These are phyloP conservation scores for Fusarium falciforme DNA, from an alignment of 2,329 filamentous ascomycete genomes.

Conservation along the genomic window DNA sequence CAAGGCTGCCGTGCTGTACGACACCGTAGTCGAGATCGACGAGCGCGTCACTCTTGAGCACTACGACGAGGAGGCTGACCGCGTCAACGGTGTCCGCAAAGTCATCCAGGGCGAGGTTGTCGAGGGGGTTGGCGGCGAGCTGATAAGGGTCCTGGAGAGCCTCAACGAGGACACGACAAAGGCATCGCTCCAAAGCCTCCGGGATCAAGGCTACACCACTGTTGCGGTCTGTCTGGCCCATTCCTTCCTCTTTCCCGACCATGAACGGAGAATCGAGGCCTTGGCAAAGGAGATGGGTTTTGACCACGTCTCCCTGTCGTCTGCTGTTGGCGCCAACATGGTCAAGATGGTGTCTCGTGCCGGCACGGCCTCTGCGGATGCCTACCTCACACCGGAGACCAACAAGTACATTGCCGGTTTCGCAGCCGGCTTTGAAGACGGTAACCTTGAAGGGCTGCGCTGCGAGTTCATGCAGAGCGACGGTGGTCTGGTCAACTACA, in stretches of 20 bases:
- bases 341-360: slow-evolving; percentile 56
- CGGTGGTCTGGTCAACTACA: slow-evolving; percentile 41
- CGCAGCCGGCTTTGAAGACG: slow-evolving; percentile 28
- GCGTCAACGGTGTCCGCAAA: slow-evolving; percentile 57
- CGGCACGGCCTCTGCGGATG: slow-evolving; percentile 54
- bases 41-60: slow-evolving; percentile 79
- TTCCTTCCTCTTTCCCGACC: slow-evolving; percentile 71
- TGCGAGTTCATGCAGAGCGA: slow-evolving; percentile 40
- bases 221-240: slow-evolving; percentile 75
- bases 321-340: slow-evolving; percentile 50
- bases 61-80: slow-evolving; percentile 75
- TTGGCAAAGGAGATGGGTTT: slow-evolving; percentile 55
- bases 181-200: slow-evolving; percentile 68
- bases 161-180: slow-evolving; percentile 65
- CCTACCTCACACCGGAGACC: slow-evolving; percentile 55
- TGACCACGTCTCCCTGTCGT: slow-evolving; percentile 48
- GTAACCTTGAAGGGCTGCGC: slow-evolving; percentile 21
- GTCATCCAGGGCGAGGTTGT: slow-evolving; percentile 65
- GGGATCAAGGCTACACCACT: slow-evolving; percentile 66
- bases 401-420: slow-evolving; percentile 49
- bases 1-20: slow-evolving; percentile 76
- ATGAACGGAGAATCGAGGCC: slow-evolving; percentile 56
- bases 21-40: slow-evolving; percentile 75
- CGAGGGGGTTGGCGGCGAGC: slow-evolving; percentile 73
- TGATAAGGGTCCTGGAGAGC: slow-evolving; percentile 71